Percentiles rank a stretch among this genome's conserved stretches.
phyloP scores from a whole-genome alignment of 192 early-diverging fungal species.

The Rhizoclosmatium sp. region DNA sequence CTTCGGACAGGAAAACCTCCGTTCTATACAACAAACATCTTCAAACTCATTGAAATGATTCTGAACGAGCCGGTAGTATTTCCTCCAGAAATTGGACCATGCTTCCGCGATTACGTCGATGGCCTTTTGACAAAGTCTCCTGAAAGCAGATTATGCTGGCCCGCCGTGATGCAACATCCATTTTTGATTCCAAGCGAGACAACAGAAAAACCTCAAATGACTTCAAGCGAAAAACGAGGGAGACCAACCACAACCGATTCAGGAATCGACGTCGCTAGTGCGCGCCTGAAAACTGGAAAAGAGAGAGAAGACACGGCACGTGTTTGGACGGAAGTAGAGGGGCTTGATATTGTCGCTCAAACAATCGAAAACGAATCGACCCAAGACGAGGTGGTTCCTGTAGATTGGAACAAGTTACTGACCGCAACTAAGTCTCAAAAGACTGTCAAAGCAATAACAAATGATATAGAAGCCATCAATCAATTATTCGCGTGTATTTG shows the following conservation, averaged over 20 bases:
- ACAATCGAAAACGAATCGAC: background rate
- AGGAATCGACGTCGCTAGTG: conserved; percentile 27
- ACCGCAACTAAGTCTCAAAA: background rate
- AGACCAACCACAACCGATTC: conserved; percentile 39
- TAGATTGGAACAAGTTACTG: conserved; percentile 11
- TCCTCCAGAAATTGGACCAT: conserved; percentile 23
- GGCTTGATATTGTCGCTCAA: background rate
- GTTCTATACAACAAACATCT: conserved; percentile 52
- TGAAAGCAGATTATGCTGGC: conserved; percentile 40
- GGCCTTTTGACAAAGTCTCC: conserved; percentile 40
- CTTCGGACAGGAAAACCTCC: conserved; percentile 42
- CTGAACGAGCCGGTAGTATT: conserved; percentile 29
- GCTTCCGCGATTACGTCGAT: conserved; percentile 9
- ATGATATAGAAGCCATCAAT: background rate
- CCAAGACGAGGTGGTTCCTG: background rate
- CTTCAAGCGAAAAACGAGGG: background rate
- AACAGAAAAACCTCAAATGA: background rate
- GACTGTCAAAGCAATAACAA: no score
- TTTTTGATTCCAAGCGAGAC: conserved; percentile 7
- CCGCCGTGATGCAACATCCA: conserved; percentile 34
- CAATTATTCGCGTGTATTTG: background rate
- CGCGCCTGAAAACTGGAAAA: background rate
- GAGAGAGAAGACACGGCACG: background rate
- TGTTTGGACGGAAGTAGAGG: conserved; percentile 13
- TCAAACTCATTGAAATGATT: conserved; percentile 52